Evolutionary conservation across 2,329 filamentous ascomycete genomes (phyloP), one percentile per base, ranked within the genome.

Genomic region (Pleomassaria siparia): DNA sequence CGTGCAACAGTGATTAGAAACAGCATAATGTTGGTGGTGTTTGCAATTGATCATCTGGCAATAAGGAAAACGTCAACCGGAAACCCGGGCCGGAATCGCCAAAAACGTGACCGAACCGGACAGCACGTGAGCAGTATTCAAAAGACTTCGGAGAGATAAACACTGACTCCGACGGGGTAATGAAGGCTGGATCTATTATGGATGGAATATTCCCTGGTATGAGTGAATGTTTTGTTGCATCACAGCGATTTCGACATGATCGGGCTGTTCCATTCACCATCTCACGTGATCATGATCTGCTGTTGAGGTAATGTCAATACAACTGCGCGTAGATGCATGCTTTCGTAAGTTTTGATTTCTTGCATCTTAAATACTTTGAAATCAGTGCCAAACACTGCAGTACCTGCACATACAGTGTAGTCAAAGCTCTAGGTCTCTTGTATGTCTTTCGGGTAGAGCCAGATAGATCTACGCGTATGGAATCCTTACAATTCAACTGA

Each of bases 1-100:
- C 15, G 42, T 26, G 11, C 15, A 44, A 49, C 46, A 33, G 44
- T 40, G 45, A 48, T 50, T 57, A 47, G 52, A 62, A 56, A 42
- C 42, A 55, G 58, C 58, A 60, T 64, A 63, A 59, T 56, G 53
- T 46, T 53, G 48, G 56, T 50, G 60, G 58, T 55, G 55, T 51
- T 55, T 45, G 41, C 37, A 44, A 43, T 58, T 55, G 45, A 51
- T 53, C 55, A 57, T 47, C 44, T 51, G 41, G 46, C 49, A 50
- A 54, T 53, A 51, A 46, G 44, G 50, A 41, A 24, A 39, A 25
- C 47, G 15, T 32, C n/a, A n/a, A n/a, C 49, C 63, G 63, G 63
- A 49, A 61, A 44, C 43, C 40, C 63, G 63, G 63, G 56, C 63
- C 63, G 63, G 28, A 29, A 50, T 7, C 13, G 29, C 41, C 41